A percentile compares a stretch with the other conserved stretches of the same genome.
Evolutionary conservation across 176 grass and related monocot genomes (phyloP).

Genomic region (Lolium perenne): DNA sequence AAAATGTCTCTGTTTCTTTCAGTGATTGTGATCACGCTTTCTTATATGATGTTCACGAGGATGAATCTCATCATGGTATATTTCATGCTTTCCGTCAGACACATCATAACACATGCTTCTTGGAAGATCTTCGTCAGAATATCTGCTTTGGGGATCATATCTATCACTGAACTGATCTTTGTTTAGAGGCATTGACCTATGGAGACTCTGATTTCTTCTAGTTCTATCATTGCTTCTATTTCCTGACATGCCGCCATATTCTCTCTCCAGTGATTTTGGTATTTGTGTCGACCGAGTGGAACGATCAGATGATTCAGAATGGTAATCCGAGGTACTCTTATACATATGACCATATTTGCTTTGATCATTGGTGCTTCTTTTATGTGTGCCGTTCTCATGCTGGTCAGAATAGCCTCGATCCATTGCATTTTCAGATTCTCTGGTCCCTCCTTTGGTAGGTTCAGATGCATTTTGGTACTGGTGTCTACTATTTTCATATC

Average conservation of each 20-base stretch:
- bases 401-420: slow-evolving; percentile 36
- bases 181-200: slow-evolving; percentile 56
- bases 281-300: slow-evolving; percentile 37
- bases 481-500: slow-evolving; percentile 42
- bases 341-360: slow-evolving; percentile 34
- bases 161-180: slow-evolving; percentile 76
- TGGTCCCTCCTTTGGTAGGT: slow-evolving; percentile 39
- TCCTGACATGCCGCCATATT: slow-evolving; percentile 44
- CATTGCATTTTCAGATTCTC: slow-evolving; percentile 37
- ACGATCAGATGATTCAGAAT: slow-evolving; percentile 48
- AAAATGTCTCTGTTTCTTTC: slow-evolving; percentile 45
- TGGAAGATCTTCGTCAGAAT: slow-evolving; percentile 54
- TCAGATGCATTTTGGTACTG: slow-evolving; percentile 42
- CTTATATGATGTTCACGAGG: slow-evolving; percentile 37
- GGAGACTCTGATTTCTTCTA: slow-evolving; percentile 41
- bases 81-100: slow-evolving; percentile 39
- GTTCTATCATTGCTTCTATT: slow-evolving; percentile 51
- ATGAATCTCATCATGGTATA: slow-evolving; percentile 40
- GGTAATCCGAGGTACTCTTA: slow-evolving; percentile 48
- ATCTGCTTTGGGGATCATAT: slow-evolving; percentile 59
- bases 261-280: slow-evolving; percentile 53
- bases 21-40: slow-evolving; percentile 41
- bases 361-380: slow-evolving; percentile 46
- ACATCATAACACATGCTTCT: slow-evolving; percentile 23
- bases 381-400: slow-evolving; percentile 29